Percentiles rank a stretch among this genome's conserved stretches.
Evolutionary conservation across 768 basidiomycete species (phyloP).

Genomic region (Boletus coccyginus): DNA sequence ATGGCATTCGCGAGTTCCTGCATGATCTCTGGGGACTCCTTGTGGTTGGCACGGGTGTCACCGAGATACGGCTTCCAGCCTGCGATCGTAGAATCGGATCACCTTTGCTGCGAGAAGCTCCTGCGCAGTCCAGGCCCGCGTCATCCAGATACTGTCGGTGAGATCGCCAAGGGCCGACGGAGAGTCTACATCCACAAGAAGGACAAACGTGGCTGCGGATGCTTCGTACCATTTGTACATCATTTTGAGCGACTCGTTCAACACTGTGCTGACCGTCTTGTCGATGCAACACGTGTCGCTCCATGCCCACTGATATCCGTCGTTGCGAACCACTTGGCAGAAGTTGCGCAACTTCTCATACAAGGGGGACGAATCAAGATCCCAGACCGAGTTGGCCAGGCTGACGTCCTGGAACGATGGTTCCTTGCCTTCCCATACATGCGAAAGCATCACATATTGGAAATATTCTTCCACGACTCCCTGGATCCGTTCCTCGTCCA

Average conservation of each 20-base stretch:
- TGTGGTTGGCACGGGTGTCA: constrained; percentile 5
- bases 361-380: neutral
- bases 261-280: constrained; percentile 4
- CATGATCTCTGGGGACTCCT: constrained; percentile 9
- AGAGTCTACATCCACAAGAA: neutral
- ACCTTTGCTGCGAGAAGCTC: constrained; percentile 12
- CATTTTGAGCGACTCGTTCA: constrained; percentile 7
- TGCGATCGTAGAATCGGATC: constrained; percentile 7
- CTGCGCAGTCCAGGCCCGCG: constrained; percentile 15
- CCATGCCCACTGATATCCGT: constrained; percentile 16
- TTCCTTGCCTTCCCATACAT: constrained; percentile 11
- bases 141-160: constrained; percentile 4
- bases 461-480: constrained; percentile 3
- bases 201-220: constrained; percentile 2
- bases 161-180: neutral
- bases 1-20: constrained; percentile 6
- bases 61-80: constrained; percentile 12
- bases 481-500: constrained; percentile 2
- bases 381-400: constrained; percentile 1
- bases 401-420: constrained; percentile 7
- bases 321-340: constrained; percentile 1
- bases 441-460: constrained; percentile 11
- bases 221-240: constrained; percentile 15
- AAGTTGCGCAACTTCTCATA: constrained; percentile 7
- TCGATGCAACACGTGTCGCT: constrained; percentile 13